Evolutionary conservation across 106 monocot genomes (phyloP).

Genomic region (Cymbidium sinense): DNA sequence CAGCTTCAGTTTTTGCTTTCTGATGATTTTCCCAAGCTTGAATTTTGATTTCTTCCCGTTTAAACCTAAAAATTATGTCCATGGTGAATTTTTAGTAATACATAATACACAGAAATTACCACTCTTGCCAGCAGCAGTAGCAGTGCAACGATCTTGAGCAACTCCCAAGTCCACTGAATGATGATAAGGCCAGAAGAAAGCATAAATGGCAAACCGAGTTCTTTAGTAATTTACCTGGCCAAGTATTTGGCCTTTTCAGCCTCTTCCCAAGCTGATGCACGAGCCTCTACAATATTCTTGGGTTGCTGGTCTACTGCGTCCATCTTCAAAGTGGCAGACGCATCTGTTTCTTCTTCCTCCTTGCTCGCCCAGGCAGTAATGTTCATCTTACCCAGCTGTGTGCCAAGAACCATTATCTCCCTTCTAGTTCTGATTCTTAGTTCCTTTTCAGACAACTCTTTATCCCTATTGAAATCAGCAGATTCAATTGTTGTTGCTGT

Average conservation of each 20-base stretch:
- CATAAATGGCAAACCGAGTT: too few relatives aligned
- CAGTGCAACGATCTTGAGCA: neutral
- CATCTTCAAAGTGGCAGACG: conserved; percentile 22
- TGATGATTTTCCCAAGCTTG: conserved; percentile 56
- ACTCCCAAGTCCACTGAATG: too few relatives aligned
- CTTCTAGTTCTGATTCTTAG: conserved; percentile 68
- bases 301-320: conserved; percentile 20
- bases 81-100: neutral
- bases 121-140: neutral
- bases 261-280: too few relatives aligned
- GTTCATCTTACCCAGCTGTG: conserved; percentile 75
- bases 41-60: conserved; percentile 43
- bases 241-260: too few relatives aligned
- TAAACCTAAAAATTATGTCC: conserved; percentile 28
- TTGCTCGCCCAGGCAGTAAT: conserved; percentile 98
- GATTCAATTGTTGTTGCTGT: conserved; percentile 20
- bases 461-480: conserved; percentile 23
- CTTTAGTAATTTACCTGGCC: too few relatives aligned
- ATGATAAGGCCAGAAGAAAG: too few relatives aligned
- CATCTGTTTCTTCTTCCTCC: conserved; percentile 52
- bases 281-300: conserved; percentile 47
- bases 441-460: conserved; percentile 63
- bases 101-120: conserved; percentile 10
- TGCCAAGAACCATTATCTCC: conserved; percentile 89
- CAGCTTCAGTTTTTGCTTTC: conserved; percentile 52